Evolutionary conservation across 1,139 yeast genomes (phyloP).

Genomic region (Taphrina communis): DNA sequence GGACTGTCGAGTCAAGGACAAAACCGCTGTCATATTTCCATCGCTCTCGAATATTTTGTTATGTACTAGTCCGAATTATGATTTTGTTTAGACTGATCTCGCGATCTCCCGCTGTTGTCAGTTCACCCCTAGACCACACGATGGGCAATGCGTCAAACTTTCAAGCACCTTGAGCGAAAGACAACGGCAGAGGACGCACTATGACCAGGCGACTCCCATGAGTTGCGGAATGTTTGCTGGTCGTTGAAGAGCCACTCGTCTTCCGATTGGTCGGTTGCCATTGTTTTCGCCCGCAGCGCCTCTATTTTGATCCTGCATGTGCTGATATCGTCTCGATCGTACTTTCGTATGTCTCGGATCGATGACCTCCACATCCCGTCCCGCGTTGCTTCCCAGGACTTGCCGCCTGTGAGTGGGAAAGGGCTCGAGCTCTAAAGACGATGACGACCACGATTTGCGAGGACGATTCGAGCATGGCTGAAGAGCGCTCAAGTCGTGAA

Average conservation of each 20-base stretch:
- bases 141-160: too few relatives aligned
- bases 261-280: constrained; percentile 15
- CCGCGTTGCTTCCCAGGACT: too few relatives aligned
- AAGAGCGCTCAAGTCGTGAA: too few relatives aligned
- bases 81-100: not conserved
- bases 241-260: not conserved
- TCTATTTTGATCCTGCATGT: constrained; percentile 1
- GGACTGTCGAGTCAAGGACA: constrained; percentile 19
- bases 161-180: not conserved
- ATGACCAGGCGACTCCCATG: not conserved
- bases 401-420: too few relatives aligned
- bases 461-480: too few relatives aligned
- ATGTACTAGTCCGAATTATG: not conserved
- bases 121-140: too few relatives aligned
- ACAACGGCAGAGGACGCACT: not conserved
- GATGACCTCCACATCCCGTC: not conserved
- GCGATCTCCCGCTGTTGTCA: not conserved
- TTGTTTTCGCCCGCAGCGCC: not conserved
- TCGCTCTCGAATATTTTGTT: not conserved
- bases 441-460: too few relatives aligned
- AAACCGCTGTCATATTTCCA: constrained; percentile 12
- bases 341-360: not conserved
- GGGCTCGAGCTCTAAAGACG: not conserved
- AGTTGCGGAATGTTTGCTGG: constrained; percentile 3
- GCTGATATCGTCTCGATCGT: not conserved